A percentile compares a stretch with the other conserved stretches of the same genome.
These are phyloP conservation scores for Berberis thunbergii DNA, from an alignment of 164 flowering plant genomes.

Conservation along the genomic window DNA sequence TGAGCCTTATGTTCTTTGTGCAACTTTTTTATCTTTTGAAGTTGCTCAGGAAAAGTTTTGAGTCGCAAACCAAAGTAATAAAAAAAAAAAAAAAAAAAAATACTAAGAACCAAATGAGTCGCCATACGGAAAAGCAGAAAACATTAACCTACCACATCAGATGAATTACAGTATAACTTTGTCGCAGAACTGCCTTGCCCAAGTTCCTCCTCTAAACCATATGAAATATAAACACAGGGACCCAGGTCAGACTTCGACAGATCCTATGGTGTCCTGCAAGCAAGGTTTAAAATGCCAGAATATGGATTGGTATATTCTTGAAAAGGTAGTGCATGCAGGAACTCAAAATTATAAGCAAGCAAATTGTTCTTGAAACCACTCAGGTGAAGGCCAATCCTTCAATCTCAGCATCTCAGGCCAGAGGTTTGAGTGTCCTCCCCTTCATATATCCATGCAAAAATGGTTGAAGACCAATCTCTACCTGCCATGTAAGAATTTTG, in stretches of 20 bases:
- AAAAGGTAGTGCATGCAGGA: conserved; percentile 58
- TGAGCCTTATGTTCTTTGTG: too few relatives aligned
- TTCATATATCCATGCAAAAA: too few relatives aligned
- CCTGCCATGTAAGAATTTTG: too few relatives aligned
- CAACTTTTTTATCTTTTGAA: too few relatives aligned
- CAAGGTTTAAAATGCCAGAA: conserved; percentile 59
- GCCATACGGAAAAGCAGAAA: too few relatives aligned
- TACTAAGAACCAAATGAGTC: too few relatives aligned
- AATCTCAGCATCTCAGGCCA: conserved; percentile 88
- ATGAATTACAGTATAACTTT: conserved; percentile 71
- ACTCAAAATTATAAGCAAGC: conserved; percentile 81
- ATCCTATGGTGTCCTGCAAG: conserved; percentile 55
- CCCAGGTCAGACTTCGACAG: conserved; percentile 69
- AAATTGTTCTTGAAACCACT: conserved; percentile 61
- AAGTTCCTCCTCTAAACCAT: conserved; percentile 75
- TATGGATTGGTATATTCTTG: conserved; percentile 64
- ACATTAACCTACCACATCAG: conserved; percentile 49
- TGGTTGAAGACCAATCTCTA: too few relatives aligned
- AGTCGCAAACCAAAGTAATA: too few relatives aligned
- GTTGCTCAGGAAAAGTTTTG: too few relatives aligned
- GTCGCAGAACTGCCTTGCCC: conserved; percentile 86
- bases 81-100: too few relatives aligned
- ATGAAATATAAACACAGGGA: conserved; percentile 75
- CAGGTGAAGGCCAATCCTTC: conserved; percentile 82
- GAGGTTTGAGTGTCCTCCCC: too few relatives aligned